A percentile compares a stretch with the other conserved stretches of the same genome.
These are phyloP conservation scores for Chrysosporium keratinophilum DNA, from an alignment of 2,329 filamentous ascomycete species.

Conservation along the genomic window DNA sequence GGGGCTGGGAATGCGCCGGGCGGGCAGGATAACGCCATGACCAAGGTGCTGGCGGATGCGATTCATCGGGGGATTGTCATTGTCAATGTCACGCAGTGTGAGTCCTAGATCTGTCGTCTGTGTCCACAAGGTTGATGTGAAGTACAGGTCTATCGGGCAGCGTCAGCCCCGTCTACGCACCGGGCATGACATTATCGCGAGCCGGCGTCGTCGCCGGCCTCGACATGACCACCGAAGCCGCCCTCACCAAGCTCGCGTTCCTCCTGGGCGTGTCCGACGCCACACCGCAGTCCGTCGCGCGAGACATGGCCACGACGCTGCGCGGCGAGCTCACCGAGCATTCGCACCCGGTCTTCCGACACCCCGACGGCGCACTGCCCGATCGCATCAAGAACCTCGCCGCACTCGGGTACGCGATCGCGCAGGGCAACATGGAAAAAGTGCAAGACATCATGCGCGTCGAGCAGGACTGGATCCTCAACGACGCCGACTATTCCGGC, in stretches of 20 bases:
- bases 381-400: conserved; percentile 57
- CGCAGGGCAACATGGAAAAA: conserved; percentile 55
- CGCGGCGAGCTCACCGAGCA: conserved; percentile 78
- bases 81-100: conserved; percentile 86
- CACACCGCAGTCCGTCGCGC: conserved; percentile 55
- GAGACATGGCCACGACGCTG: conserved; percentile 62
- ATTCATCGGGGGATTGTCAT: conserved; percentile 73
- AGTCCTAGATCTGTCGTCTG: conserved; percentile 23
- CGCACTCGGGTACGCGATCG: conserved; percentile 69
- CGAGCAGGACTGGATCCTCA: conserved; percentile 58
- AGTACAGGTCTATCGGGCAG: conserved; percentile 50
- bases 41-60: conserved; percentile 63
- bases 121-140: not conserved
- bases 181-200: conserved; percentile 64
- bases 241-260: conserved; percentile 82
- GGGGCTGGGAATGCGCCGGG: conserved; percentile 86
- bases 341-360: conserved; percentile 61
- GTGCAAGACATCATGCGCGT: conserved; percentile 58
- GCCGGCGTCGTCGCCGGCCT: conserved; percentile 83
- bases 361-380: conserved; percentile 52
- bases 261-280: conserved; percentile 60
- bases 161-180: conserved; percentile 67
- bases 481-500: conserved; percentile 68
- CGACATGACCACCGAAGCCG: conserved; percentile 81
- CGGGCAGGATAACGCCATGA: conserved; percentile 67